Base-by-base conservation (phyloP, 2,329 filamentous ascomycete genomes). In the Pyrenophora tritici-repentis region DNA sequence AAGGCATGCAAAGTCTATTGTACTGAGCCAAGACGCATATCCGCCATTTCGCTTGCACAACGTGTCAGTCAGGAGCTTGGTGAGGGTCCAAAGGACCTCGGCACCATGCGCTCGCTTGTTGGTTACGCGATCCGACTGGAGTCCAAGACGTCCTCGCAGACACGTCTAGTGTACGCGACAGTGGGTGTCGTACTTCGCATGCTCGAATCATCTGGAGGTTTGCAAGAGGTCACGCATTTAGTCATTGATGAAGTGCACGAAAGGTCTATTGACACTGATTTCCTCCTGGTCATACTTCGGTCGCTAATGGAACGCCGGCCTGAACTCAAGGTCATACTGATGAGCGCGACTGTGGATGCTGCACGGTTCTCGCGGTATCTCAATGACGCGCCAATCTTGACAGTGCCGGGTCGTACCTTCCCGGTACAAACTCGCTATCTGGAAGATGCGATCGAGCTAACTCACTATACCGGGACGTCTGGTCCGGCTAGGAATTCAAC, bases 181-280 rank as follows among this genome's bases (percentile, higher is more conserved):
- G 85, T 85, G 37, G 86, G 94, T 77, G 96, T 99, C 50, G 91
- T 99, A n/a, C 90, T 99, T 80, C 86, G 94, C 22, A 97, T 99
- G 93, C 81, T 99, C 12, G 94, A 99, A 73, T 87, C 88, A 7
- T 89, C 90, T 0, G 89, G 91, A 58, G 89, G 95, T 48, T 83
- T 99, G 36, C 83, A 86, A 50, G 93, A 97, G 58, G 87, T 99
- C 44, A 96, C 93, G 0, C 94, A 97, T 75, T 78, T 99, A 53
- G 86, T 99, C 38, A 86, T 99, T n/a, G 94, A 99, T 67, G 94
- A 99, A 74, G 93, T 97, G 2, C 94, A 99, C 68, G 94, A 99
- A 73, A 86, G 42, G 29, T 74, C 91, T 10, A 97, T 99, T 62
- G 94, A 99, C 70, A 96, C 92, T 49, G 94, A 99, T 71, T 97